Base-by-base conservation (phyloP, 1,284 basidiomycete genomes). In the Spongispora temasekensis region DNA sequence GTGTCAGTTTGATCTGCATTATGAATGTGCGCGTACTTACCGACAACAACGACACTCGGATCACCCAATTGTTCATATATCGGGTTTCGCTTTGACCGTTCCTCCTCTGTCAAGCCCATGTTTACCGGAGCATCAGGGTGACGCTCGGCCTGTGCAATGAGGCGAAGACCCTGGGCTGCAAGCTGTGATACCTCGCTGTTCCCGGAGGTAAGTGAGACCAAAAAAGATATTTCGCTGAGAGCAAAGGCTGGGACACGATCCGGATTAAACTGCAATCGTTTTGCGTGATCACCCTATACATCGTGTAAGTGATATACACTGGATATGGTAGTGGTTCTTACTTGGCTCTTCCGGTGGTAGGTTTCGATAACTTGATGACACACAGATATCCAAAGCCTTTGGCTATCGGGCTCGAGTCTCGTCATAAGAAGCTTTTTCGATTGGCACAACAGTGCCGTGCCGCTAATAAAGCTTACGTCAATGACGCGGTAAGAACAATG, bases 1-100 rank as follows among this genome's bases (percentile, higher is more conserved):
- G 25, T 48, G 23, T 71, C 32, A 71, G 44, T 50, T 30, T 6
- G 30, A 12, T 15, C 12, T 34, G 32, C 21, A 27, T 19, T 40
- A 6, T 13, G 12, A 37, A 52, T 3, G n/a, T 2, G 34, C 30
- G 27, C 31, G 32, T 50, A 79, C 86, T 56, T 62, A 90, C 90
- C 91, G 57, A 90, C 82, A 35, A 90, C 77, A 35, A 86, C 74
- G 10, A 89, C 79, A 57, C 84, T 84, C 2, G 89, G 88, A 70
- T 91, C 90, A 15, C 91, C 91, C 19, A 93, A 76, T 66, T 90
- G 86, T 57, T 91, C 89, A 64, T 91, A 92, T 46, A 91, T 82
- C 2, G 86, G 83, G 69, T 88, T 85, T 15, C 90, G 82, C 64
- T 88, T 88, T 8, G 83, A 81, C 28, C 81, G 75, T 66, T 89